These are phyloP conservation scores for Lachnellula suecica DNA, from an alignment of 2,329 filamentous ascomycete species.

Conservation along the genomic window DNA sequence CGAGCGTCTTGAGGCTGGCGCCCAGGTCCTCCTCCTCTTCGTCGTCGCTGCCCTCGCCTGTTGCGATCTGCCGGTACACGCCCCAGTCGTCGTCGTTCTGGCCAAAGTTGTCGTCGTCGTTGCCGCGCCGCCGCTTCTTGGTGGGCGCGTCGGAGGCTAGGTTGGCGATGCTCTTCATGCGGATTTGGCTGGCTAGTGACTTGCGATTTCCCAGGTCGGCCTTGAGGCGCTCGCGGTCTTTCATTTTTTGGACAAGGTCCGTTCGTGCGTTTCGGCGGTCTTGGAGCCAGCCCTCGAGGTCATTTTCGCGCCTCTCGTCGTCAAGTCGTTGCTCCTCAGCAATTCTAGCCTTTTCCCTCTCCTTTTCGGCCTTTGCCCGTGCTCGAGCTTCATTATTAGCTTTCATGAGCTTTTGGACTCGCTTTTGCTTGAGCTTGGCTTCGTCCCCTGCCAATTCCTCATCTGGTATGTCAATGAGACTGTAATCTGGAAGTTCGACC, in stretches of 20 bases:
- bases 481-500: slow-evolving; percentile 79
- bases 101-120: slow-evolving; percentile 94
- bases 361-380: slow-evolving; percentile 94
- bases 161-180: slow-evolving; percentile 98
- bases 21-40: slow-evolving; percentile 89
- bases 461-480: slow-evolving; percentile 84
- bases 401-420: slow-evolving; percentile 89
- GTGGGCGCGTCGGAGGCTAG: slow-evolving; percentile 84
- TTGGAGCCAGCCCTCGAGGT: slow-evolving; percentile 84
- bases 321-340: slow-evolving; percentile 84
- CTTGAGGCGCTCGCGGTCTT: slow-evolving; percentile 89
- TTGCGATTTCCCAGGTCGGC: slow-evolving; percentile 95
- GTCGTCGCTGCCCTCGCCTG: slow-evolving; percentile 78
- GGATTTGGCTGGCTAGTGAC: slow-evolving; percentile 90
- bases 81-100: slow-evolving; percentile 98
- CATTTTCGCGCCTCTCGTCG: slow-evolving; percentile 76
- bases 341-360: slow-evolving; percentile 80
- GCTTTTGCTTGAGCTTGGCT: slow-evolving; percentile 85
- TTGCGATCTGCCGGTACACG: slow-evolving; percentile 90
- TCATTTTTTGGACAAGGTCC: slow-evolving; percentile 77
- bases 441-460: slow-evolving; percentile 79
- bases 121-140: slow-evolving; percentile 81
- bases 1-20: slow-evolving; percentile 70
- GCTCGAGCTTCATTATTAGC: slow-evolving; percentile 91
- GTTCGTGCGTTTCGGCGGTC: slow-evolving; percentile 75